A percentile compares a stretch with the other conserved stretches of the same genome.
These are phyloP conservation scores for Apiotrichum brassicae DNA, from an alignment of 1,284 basidiomycete genomes.

Conservation along the genomic window DNA sequence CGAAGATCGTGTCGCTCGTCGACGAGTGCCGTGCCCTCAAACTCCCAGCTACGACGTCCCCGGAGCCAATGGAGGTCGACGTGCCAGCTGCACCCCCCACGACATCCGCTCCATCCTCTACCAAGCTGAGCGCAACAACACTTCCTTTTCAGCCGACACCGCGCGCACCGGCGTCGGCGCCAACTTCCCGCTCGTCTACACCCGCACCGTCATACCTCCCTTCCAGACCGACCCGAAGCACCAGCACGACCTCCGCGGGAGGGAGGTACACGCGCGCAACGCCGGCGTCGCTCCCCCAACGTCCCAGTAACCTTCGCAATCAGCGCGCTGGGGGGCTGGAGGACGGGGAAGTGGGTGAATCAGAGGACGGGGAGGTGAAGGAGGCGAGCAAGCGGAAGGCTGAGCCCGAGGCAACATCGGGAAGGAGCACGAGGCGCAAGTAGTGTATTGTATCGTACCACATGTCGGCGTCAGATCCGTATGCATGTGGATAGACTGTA, in stretches of 20 bases:
- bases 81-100: background rate
- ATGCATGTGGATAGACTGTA: too few relatives aligned
- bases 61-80: background rate
- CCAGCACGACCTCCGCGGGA: background rate
- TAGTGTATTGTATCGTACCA: background rate
- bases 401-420: background rate
- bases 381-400: background rate
- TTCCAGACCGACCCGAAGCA: background rate
- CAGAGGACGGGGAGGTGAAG: slow-evolving; percentile 11
- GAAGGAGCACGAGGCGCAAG: background rate
- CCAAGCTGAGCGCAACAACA: slow-evolving; percentile 21
- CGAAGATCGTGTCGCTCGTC: slow-evolving; percentile 27
- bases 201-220: slow-evolving; percentile 3
- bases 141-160: slow-evolving; percentile 29
- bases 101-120: background rate
- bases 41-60: slow-evolving; percentile 18
- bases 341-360: slow-evolving; percentile 10
- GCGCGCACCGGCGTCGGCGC: background rate
- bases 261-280: background rate
- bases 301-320: slow-evolving; percentile 6
- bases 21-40: slow-evolving; percentile 33
- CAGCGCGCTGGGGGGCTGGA: slow-evolving; percentile 1
- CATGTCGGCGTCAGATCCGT: too few relatives aligned
- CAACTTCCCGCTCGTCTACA: slow-evolving; percentile 7
- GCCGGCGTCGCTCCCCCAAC: slow-evolving; percentile 2